These are phyloP conservation scores for Fusarium sp. DNA, from an alignment of 2,329 filamentous ascomycete species.

Conservation along the genomic window DNA sequence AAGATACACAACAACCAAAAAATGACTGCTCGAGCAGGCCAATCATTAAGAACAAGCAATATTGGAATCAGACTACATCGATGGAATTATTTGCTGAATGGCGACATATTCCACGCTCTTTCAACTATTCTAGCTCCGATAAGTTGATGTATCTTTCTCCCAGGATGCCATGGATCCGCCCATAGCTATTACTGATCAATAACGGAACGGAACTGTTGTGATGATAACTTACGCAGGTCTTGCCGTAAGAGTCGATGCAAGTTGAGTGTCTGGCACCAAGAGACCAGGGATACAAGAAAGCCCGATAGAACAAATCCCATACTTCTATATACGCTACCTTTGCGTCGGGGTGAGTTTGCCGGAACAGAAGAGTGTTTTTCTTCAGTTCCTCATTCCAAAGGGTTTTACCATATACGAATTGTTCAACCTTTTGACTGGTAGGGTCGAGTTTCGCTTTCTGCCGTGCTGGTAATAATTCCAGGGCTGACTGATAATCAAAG, in stretches of 20 bases:
- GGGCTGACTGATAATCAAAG: not conserved
- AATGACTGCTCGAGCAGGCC: too few species aligned
- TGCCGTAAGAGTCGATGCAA: not conserved
- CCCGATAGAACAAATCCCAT: constrained; percentile 17
- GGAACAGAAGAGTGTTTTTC: not conserved
- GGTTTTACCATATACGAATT: not conserved
- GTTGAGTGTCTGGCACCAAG: not conserved
- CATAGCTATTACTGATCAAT: not conserved
- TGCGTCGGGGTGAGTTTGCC: not conserved
- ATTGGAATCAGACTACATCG: too few species aligned
- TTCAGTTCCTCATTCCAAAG: not conserved
- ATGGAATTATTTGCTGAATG: too few species aligned
- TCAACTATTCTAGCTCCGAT: constrained; percentile 10
- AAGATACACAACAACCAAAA: too few species aligned
- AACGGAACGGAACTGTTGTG: accelerated
- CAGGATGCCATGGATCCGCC: not conserved
- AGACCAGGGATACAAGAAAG: not conserved
- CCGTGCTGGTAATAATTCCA: not conserved
- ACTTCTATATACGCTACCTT: not conserved
- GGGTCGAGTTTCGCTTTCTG: not conserved
- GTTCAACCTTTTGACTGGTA: not conserved
- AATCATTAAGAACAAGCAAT: too few species aligned
- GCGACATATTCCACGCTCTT: not conserved
- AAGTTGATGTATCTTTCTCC: not conserved
- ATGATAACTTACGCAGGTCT: not conserved